Evolutionary conservation across 225 moss, liverwort and hornwort genomes (phyloP).

Genomic region (Bryoerythrophyllum caledonicum): DNA sequence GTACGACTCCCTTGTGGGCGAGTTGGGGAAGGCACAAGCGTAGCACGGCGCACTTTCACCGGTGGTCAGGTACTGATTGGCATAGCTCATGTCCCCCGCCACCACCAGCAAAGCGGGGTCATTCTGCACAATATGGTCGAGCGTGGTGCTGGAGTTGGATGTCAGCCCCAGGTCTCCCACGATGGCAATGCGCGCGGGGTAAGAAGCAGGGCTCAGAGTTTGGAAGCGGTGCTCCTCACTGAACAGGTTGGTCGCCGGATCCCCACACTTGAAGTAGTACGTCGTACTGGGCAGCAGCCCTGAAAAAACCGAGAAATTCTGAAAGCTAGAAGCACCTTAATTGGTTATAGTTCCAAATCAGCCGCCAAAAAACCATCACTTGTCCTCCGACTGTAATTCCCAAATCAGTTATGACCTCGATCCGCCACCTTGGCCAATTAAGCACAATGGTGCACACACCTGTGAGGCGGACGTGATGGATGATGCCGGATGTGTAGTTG

Average conservation of each 20-base stretch:
- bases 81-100: constrained; percentile 74
- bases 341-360: too few species aligned
- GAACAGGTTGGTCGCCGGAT: constrained; percentile 39
- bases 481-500: constrained; percentile 83
- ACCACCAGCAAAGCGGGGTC: constrained; percentile 65
- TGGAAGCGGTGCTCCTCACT: constrained; percentile 58
- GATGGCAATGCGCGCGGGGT: constrained; percentile 67
- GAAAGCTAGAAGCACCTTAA: too few species aligned
- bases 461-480: constrained; percentile 67
- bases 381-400: too few species aligned
- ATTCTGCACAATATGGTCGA: constrained; percentile 64
- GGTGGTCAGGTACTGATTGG: constrained; percentile 76
- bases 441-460: constrained; percentile 32
- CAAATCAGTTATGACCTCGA: too few species aligned
- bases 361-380: too few species aligned
- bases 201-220: constrained; percentile 49
- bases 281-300: constrained; percentile 54
- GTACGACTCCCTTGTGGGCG: constrained; percentile 72
- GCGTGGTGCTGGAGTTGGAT: constrained; percentile 61
- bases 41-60: constrained; percentile 71
- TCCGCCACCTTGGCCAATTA: too few species aligned
- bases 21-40: constrained; percentile 57
- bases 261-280: constrained; percentile 69
- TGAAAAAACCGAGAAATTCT: constrained; percentile 15
- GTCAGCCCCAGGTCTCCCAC: constrained; percentile 82